Evolutionary conservation across 1,284 basidiomycete species (phyloP).

Genomic region (Ganoderma lucidum): DNA sequence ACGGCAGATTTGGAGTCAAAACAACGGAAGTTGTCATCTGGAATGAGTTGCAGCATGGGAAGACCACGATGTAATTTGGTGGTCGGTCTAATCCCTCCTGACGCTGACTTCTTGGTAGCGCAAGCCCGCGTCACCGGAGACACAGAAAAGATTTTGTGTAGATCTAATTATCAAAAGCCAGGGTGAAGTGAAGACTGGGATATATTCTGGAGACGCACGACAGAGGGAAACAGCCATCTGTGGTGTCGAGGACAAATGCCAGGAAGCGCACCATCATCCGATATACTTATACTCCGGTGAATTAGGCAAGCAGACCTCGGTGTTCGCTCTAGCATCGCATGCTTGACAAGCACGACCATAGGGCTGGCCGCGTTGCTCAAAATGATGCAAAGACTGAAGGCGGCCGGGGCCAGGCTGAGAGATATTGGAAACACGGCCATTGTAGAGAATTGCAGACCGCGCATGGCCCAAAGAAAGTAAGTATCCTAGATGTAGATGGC

Average conservation of each 20-base stretch:
- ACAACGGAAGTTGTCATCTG: too few relatives aligned
- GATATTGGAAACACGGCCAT: background rate
- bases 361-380: slow-evolving; percentile 31
- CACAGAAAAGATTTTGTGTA: too few relatives aligned
- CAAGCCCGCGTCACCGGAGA: too few relatives aligned
- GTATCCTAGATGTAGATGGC: background rate
- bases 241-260: slow-evolving; percentile 26
- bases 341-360: slow-evolving; percentile 33
- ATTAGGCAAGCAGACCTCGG: slow-evolving; percentile 29
- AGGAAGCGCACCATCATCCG: slow-evolving; percentile 31
- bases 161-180: too few relatives aligned
- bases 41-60: too few relatives aligned
- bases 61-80: too few relatives aligned
- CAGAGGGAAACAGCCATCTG: background rate
- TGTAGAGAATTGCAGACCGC: background rate
- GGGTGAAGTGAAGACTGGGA: background rate
- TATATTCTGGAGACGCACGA: background rate
- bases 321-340: slow-evolving; percentile 30
- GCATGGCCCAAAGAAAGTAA: background rate
- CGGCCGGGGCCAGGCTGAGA: background rate
- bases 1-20: too few relatives aligned
- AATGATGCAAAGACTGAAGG: slow-evolving; percentile 23
- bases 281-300: slow-evolving; percentile 31
- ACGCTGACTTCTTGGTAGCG: too few relatives aligned
- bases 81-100: too few relatives aligned